These are phyloP conservation scores for Tuber calosporum DNA, from an alignment of 495 filamentous ascomycete species.

Conservation along the genomic window DNA sequence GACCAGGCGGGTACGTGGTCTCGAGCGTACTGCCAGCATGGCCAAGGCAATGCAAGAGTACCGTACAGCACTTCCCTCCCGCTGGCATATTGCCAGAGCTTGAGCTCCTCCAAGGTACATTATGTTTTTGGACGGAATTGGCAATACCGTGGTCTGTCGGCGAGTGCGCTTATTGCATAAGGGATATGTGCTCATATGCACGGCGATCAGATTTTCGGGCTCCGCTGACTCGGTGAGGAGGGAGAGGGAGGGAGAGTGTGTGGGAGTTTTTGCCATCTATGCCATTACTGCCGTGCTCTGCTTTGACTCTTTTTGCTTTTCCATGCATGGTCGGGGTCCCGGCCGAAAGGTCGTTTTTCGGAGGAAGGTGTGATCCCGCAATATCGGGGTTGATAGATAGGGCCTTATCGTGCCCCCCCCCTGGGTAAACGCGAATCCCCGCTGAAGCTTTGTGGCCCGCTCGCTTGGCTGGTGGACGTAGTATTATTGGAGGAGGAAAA, in stretches of 20 bases:
- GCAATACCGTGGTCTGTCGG: background rate
- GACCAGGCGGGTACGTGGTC: background rate
- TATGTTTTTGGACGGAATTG: background rate
- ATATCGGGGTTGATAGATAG: background rate
- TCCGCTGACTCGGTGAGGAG: background rate
- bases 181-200: background rate
- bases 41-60: background rate
- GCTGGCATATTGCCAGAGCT: background rate
- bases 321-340: background rate
- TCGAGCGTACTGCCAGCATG: background rate
- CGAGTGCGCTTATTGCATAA: background rate
- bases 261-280: background rate
- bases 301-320: background rate
- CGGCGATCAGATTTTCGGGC: background rate
- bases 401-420: background rate
- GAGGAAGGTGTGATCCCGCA: background rate
- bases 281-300: background rate
- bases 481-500: background rate
- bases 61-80: background rate
- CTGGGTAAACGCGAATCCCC: background rate
- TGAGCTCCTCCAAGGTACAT: slow-evolving; percentile 1
- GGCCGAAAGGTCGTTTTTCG: background rate
- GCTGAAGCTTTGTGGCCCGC: background rate
- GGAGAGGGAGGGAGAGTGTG: background rate
- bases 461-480: background rate